A percentile compares a stretch with the other conserved stretches of the same genome.
These are phyloP conservation scores for Sclerotinia nivalis DNA, from an alignment of 2,329 filamentous ascomycete genomes.

Conservation along the genomic window DNA sequence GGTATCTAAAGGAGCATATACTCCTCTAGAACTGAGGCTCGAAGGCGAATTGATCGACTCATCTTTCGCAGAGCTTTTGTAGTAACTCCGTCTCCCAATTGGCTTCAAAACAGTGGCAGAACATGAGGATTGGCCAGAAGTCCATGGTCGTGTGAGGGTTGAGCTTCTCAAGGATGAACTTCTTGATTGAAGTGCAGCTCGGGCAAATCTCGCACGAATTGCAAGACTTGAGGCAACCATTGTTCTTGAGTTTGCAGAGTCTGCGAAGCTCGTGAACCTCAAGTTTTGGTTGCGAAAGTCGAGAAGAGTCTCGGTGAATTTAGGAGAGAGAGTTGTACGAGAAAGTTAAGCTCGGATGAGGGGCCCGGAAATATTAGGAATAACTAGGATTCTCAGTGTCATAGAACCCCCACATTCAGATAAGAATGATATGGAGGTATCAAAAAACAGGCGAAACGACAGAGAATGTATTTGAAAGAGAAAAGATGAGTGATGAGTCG, in stretches of 20 bases:
- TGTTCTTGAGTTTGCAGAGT: conserved; percentile 18
- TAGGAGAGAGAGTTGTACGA: neutral
- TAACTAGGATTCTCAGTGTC: conserved; percentile 5
- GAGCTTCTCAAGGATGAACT: conserved; percentile 24
- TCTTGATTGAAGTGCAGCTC: conserved; percentile 30
- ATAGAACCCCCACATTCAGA: conserved; percentile 13
- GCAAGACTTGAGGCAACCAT: conserved; percentile 37
- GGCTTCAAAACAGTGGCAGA: conserved; percentile 23
- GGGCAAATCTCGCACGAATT: conserved; percentile 33
- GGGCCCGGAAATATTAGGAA: conserved; percentile 32
- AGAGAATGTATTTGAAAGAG: neutral
- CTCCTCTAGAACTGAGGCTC: conserved; percentile 37
- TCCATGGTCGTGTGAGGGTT: conserved; percentile 33
- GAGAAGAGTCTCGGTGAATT: neutral
- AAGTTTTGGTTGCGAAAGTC: neutral
- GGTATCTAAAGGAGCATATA: conserved; percentile 51
- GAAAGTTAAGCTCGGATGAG: conserved; percentile 26
- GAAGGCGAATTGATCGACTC: conserved; percentile 32
- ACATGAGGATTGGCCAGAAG: conserved; percentile 31
- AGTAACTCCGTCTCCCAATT: conserved; percentile 38
- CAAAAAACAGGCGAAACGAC: conserved; percentile 1
- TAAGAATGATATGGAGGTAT: conserved; percentile 2
- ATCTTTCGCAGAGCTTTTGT: conserved; percentile 40
- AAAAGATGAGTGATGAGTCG: neutral
- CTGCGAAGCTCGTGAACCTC: conserved; percentile 9